phyloP scores from a whole-genome alignment of 768 basidiomycete genomes.

The Amanita pseudoporphyria region DNA sequence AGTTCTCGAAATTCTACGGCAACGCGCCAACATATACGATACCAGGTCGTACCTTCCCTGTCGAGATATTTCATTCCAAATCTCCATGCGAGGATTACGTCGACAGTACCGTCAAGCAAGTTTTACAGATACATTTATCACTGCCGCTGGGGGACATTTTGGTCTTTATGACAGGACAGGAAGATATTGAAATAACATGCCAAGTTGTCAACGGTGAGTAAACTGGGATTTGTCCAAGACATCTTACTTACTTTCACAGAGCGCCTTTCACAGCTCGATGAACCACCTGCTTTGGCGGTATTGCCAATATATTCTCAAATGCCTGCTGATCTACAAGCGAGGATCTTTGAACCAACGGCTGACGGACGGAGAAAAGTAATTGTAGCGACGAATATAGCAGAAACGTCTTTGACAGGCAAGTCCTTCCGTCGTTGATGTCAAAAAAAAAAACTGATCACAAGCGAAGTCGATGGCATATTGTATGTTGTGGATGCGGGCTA shows the following conservation, averaged over 20 bases:
- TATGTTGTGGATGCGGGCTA: constrained; percentile 97
- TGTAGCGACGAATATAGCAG: constrained; percentile 98
- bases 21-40: constrained; percentile 94
- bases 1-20: constrained; percentile 96
- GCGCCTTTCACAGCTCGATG: constrained; percentile 85
- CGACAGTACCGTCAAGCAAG: constrained; percentile 96
- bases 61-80: constrained; percentile 92
- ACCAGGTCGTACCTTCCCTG: constrained; percentile 87
- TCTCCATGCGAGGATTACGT: constrained; percentile 99
- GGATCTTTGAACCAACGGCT: constrained; percentile 89
- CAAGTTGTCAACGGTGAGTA: constrained; percentile 77
- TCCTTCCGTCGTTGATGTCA: constrained; percentile 1
- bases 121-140: constrained; percentile 92
- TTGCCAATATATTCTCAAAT: constrained; percentile 99
- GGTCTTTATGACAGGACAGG: constrained; percentile 99
- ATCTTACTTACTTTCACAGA: constrained; percentile 39
- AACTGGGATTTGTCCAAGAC: constrained; percentile 4
- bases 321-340: constrained; percentile 98
- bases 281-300: constrained; percentile 80
- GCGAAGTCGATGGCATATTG: constrained; percentile 87
- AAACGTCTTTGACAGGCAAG: constrained; percentile 89
- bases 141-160: constrained; percentile 90
- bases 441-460: constrained; percentile 9
- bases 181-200: constrained; percentile 97
- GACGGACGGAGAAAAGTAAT: constrained; percentile 96